Evolutionary conservation across 805 yeast genomes (phyloP), one percentile per base, ranked within the genome.

Genomic region (Lachancea kluyveri): DNA sequence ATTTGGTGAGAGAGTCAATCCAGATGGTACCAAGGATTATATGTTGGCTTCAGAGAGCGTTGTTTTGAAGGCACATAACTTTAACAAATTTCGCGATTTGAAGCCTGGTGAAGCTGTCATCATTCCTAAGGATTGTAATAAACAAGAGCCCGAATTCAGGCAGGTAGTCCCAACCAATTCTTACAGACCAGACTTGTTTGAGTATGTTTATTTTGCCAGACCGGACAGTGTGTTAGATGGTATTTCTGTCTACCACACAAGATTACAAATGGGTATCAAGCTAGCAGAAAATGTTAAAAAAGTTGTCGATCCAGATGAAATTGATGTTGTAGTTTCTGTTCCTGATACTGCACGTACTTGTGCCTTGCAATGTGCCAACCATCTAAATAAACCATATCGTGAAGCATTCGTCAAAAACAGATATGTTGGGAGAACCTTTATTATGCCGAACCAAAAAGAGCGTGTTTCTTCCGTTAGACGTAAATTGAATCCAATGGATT

Each of bases 261-360:
- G 97, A 58, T 70, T 92, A 40, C 86, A 77, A 42, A 92, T 92
- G 98, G 98, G 98, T 49, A 77, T 71, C 40, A 82, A 82, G 54
- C 69, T 92, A 36, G 98, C 97, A 4, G 63, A 70, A 31, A 81
- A 77, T 50, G 80, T 92, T 41, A 44, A 57, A 31, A 65, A 66
- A 35, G 75, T 70, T 22, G 29, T 54, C 11, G 68, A 68, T 28
- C 59, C 64, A 24, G 60, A 69, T 31, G 74, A 74, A 39, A 79
- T 92, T 35, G 98, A 92, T 50, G 98, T 90, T 28, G 95, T 92
- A 22, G 85, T 92, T 37, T 96, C 98, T 2, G 98, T 92, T 9
- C 98, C 98, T 8, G 98, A 92, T 58, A 92, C 98, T 6, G 79
- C 97, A n/a, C 75, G 97, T 60, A 88, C 94, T 25, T 79, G 95